Conservation (phyloP, 768 basidiomycete species). For the Termitomyces sp. region DNA sequence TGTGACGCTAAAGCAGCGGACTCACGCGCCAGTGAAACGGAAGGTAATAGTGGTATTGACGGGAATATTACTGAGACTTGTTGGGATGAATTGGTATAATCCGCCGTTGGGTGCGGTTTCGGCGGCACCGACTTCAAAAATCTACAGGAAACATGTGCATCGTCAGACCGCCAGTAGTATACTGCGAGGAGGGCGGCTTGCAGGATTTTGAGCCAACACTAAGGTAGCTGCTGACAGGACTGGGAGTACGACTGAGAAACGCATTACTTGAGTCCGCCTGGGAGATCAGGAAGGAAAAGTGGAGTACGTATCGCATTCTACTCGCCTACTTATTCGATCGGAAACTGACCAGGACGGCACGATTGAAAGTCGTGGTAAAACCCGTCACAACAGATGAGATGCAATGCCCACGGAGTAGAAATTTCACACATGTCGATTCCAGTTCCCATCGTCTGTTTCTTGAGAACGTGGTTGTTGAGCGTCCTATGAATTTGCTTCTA, state of each 20-base stretch:
- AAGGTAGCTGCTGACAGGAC: conserved; percentile 11
- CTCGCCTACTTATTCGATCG: not conserved
- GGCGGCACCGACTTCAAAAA: conserved; percentile 35
- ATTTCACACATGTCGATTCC: not conserved
- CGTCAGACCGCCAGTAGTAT: not conserved
- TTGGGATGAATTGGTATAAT: conserved; percentile 43
- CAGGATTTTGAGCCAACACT: conserved; percentile 19
- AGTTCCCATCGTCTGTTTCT: not conserved
- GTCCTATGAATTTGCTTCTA: not conserved
- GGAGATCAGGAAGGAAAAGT: not conserved
- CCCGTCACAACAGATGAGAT: not conserved
- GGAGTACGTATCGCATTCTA: not conserved
- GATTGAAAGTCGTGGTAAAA: not conserved
- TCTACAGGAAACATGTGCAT: conserved; percentile 13
- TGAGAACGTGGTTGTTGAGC: not conserved
- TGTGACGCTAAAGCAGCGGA: not conserved
- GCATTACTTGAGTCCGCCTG: conserved; percentile 2
- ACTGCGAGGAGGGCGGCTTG: not conserved
- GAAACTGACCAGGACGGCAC: not conserved
- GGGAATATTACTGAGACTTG: too few relatives aligned
- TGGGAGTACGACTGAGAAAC: conserved; percentile 2
- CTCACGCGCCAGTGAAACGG: conserved; percentile 41
- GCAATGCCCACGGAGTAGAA: not conserved
- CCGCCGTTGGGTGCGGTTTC: conserved; percentile 22
- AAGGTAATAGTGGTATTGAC: conserved; percentile 48